Conservation (phyloP, 2,329 filamentous ascomycete genomes). For the Ophiostoma populinum region DNA sequence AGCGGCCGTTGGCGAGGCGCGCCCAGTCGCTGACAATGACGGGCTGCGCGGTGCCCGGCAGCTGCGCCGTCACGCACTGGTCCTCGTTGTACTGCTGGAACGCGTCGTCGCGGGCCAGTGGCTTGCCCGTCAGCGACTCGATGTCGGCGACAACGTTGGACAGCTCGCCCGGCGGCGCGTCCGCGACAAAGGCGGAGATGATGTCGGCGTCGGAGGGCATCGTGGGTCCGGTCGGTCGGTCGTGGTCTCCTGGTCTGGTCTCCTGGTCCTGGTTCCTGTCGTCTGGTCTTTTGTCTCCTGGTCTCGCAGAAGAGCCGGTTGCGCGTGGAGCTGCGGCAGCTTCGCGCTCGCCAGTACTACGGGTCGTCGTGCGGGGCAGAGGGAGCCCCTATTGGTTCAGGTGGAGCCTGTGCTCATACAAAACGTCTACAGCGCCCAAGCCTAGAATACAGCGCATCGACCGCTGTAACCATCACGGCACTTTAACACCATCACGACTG, state of each 20-base stretch:
- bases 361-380: too few species aligned
- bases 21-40: conserved; percentile 82
- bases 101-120: conserved; percentile 58
- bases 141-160: conserved; percentile 50
- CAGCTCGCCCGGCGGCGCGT: conserved; percentile 75
- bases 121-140: conserved; percentile 63
- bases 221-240: conserved; percentile 16
- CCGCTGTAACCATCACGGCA: too few species aligned
- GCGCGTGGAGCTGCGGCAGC: too few species aligned
- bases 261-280: background rate
- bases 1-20: conserved; percentile 41
- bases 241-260: too few species aligned
- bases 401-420: too few species aligned
- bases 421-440: too few species aligned
- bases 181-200: conserved; percentile 76
- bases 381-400: too few species aligned
- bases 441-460: too few species aligned
- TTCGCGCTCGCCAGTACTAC: too few species aligned
- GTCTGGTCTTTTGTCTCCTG: background rate
- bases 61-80: conserved; percentile 75
- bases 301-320: too few species aligned
- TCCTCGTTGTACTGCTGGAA: conserved; percentile 94
- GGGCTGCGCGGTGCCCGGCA: conserved; percentile 71
- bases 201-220: conserved; percentile 29
- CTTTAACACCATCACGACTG: too few species aligned